Base-by-base conservation (phyloP, 2,329 filamentous ascomycete genomes). In the Neopestalotiopsis clavispora region DNA sequence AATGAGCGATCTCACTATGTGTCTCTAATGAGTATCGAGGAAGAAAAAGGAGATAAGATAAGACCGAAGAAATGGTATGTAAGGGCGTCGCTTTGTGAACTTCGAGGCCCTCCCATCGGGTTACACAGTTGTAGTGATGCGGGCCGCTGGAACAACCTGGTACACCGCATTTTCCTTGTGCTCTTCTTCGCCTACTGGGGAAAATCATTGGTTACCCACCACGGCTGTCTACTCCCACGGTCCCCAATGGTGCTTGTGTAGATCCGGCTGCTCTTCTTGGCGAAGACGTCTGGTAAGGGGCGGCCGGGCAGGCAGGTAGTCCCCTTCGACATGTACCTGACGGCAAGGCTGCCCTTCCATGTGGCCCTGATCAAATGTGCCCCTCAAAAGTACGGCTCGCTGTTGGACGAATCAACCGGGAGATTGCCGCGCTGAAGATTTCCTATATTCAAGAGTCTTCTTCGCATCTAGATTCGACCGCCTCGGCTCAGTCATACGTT, bases 141-240 rank as follows among this genome's bases (percentile, higher is more conserved):
- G 38, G 30, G 40, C 62, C 38, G 20, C 62, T 64, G 40, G 59
- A 65, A 65, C 62, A 65, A 7, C 23, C 20, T 1, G n/a, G 62
- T 52, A 17, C 17, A 52, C 38, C 20, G 42, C 62, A 28, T 65
- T 28, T 3, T 52, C 30, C 40, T 34, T 45, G 40, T 60, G 57
- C 13, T 40, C 59, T 23, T 34, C 10, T 65, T 65, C 62, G 62
- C 62, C 62, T 65, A 65, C 4, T 5, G 30, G 17, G 42, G 32
- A 34, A 28, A 65, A 20, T 52, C 38, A 65, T 65, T 65, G 62
- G 62, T n/a, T 65, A 34, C 62, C 62, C 62, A 65, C n/a, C 34
- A 40, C 20, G 60, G 32, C 45, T 52, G 17, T 52, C 17, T 52
- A 20, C 57, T n/a, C 23, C 57, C 23, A 14, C 57, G 57, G 20